Percentiles rank a stretch among this genome's conserved stretches.
Conservation (phyloP, 768 basidiomycete genomes). For the Pholiota molesta region DNA sequence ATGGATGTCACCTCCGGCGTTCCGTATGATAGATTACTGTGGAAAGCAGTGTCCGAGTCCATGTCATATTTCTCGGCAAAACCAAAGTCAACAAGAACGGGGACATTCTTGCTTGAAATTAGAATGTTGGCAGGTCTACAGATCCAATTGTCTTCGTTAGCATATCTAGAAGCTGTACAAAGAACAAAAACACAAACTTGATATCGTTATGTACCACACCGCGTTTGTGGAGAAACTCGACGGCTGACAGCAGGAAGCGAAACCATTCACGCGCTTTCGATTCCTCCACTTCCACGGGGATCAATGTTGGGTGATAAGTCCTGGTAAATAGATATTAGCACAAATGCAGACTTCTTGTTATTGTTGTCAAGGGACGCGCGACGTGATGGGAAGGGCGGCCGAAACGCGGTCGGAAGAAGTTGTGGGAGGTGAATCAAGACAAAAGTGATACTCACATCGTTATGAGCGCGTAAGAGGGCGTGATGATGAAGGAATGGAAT, state of each 20-base stretch:
- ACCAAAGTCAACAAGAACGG: constrained; percentile 94
- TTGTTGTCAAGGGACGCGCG: constrained; percentile 21
- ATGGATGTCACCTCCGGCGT: constrained; percentile 75
- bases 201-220: constrained; percentile 94
- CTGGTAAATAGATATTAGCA: constrained; percentile 41
- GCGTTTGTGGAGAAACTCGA: constrained; percentile 81
- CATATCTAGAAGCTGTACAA: neutral
- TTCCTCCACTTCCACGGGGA: constrained; percentile 90
- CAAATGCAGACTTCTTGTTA: neutral
- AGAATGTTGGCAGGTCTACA: constrained; percentile 91
- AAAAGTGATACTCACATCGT: constrained; percentile 71
- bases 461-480: constrained; percentile 86
- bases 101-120: constrained; percentile 73
- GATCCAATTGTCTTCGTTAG: constrained; percentile 1
- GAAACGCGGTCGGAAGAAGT: neutral
- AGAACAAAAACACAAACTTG: constrained; percentile 59
- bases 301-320: constrained; percentile 83
- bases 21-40: constrained; percentile 83
- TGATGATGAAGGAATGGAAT: constrained; percentile 94
- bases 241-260: constrained; percentile 75
- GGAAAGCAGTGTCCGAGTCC: constrained; percentile 66
- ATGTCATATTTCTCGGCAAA: constrained; percentile 89
- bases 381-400: constrained; percentile 1
- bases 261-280: constrained; percentile 81
- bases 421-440: neutral